Percentiles rank a stretch among this genome's conserved stretches.
Evolutionary conservation across 1,284 basidiomycete species (phyloP).

Genomic region (Meripilus lineatus): DNA sequence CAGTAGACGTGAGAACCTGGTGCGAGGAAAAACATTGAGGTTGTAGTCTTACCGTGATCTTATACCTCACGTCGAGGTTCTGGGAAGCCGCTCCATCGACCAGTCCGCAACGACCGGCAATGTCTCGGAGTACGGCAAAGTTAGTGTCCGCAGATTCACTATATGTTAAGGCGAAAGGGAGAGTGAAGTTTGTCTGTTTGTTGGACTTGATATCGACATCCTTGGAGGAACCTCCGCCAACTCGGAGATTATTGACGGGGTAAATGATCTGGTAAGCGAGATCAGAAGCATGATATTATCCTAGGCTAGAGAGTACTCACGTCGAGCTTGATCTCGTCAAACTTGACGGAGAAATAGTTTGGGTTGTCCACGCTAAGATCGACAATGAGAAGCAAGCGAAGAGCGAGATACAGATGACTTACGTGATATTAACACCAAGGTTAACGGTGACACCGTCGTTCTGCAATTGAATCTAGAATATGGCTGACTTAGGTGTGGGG

Average conservation of each 20-base stretch:
- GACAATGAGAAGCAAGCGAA: background rate
- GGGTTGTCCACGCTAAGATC: constrained; percentile 71
- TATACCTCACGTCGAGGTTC: constrained; percentile 61
- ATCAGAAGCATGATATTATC: background rate
- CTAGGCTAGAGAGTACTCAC: constrained; percentile 28
- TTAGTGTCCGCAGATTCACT: constrained; percentile 56
- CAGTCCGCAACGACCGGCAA: constrained; percentile 68
- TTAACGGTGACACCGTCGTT: constrained; percentile 53
- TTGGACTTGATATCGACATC: constrained; percentile 64
- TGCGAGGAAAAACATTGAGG: background rate
- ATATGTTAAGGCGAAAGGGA: constrained; percentile 80
- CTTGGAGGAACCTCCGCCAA: constrained; percentile 65
- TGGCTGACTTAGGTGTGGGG: background rate
- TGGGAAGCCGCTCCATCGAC: constrained; percentile 37
- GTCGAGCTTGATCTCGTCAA: constrained; percentile 66
- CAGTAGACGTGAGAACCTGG: constrained; percentile 12
- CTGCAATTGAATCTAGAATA: constrained; percentile 24
- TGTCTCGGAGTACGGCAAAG: constrained; percentile 56
- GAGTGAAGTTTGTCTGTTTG: constrained; percentile 68
- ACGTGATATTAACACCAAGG: constrained; percentile 62
- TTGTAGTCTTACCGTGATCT: constrained; percentile 53
- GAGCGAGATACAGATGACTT: constrained; percentile 4
- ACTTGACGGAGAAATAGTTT: constrained; percentile 77
- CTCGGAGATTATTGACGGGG: constrained; percentile 60
- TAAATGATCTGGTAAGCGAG: constrained; percentile 57